These are phyloP conservation scores for Lupinus albus DNA, from an alignment of 306 rosid species.

Conservation along the genomic window DNA sequence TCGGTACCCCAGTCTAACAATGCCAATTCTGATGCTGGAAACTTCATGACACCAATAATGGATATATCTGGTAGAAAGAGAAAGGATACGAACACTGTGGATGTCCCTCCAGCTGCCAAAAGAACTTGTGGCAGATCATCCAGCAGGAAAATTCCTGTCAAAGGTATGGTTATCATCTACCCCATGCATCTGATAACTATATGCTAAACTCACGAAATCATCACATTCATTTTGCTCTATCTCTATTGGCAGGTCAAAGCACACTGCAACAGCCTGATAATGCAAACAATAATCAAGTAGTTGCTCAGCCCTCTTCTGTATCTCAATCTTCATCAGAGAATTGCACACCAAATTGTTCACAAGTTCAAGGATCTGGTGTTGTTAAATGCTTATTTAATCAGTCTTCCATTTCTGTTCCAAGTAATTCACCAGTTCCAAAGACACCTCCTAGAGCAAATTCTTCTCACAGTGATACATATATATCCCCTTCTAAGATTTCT, in stretches of 20 bases:
- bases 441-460: constrained; percentile 69
- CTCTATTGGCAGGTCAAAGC: constrained; percentile 45
- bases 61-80: constrained; percentile 58
- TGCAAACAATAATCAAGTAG: constrained; percentile 41
- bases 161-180: constrained; percentile 46
- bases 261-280: constrained; percentile 41
- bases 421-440: constrained; percentile 58
- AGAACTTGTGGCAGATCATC: constrained; percentile 53
- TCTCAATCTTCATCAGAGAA: constrained; percentile 49
- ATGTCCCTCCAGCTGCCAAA: constrained; percentile 60
- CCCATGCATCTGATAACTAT: constrained; percentile 12
- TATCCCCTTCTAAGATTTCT: constrained; percentile 65
- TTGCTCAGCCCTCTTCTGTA: constrained; percentile 46
- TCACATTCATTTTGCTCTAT: constrained; percentile 7
- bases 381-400: constrained; percentile 79
- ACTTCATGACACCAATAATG: constrained; percentile 44
- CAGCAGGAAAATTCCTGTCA: constrained; percentile 37
- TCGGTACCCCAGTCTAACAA: constrained; percentile 52
- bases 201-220: constrained; percentile 1
- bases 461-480: constrained; percentile 53
- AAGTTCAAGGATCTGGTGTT: constrained; percentile 61
- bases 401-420: constrained; percentile 50
- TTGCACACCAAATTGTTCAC: constrained; percentile 43
- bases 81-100: constrained; percentile 48
- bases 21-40: constrained; percentile 47